Conservation (phyloP, 2,329 filamentous ascomycete genomes). For the Aureobasidium sp. region DNA sequence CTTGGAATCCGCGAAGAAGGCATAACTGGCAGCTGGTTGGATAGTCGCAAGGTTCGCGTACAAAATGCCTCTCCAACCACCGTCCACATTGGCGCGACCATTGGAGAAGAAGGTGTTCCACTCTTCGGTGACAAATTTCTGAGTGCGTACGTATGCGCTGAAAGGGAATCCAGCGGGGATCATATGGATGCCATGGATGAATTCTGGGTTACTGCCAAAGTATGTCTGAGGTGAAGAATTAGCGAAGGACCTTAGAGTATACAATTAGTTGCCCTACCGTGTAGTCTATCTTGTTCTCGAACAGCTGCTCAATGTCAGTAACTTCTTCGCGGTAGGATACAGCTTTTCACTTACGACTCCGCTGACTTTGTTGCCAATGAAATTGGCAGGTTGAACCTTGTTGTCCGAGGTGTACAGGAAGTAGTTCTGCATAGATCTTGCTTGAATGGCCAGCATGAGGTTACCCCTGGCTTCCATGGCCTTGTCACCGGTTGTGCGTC, state of each 20-base stretch:
- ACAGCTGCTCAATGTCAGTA: constrained; percentile 38
- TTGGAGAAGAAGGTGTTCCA: constrained; percentile 71
- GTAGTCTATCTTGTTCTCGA: constrained; percentile 94
- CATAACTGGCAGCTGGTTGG: constrained; percentile 59
- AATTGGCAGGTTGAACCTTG: constrained; percentile 61
- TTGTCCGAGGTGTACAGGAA: constrained; percentile 72
- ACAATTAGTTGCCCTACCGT: too few species aligned
- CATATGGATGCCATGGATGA: constrained; percentile 66
- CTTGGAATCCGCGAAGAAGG: constrained; percentile 59
- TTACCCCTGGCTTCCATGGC: constrained; percentile 74
- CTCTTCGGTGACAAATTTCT: constrained; percentile 68
- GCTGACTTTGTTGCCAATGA: constrained; percentile 66
- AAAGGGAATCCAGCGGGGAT: constrained; percentile 58
- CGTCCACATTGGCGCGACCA: constrained; percentile 57
- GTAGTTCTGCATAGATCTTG: constrained; percentile 66
- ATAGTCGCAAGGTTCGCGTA: constrained; percentile 74
- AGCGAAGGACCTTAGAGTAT: too few species aligned
- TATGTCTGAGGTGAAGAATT: constrained; percentile 47
- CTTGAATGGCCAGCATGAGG: constrained; percentile 72
- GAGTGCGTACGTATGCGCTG: constrained; percentile 57
- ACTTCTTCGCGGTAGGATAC: not conserved
- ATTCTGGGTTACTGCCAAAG: constrained; percentile 50
- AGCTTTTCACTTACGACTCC: constrained; percentile 34
- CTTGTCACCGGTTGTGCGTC: constrained; percentile 61
- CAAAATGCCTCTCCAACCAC: constrained; percentile 80